Evolutionary conservation across 1,284 basidiomycete genomes (phyloP), one percentile per base, ranked within the genome.

Genomic region (Cutaneotrichosporon cavernicola): DNA sequence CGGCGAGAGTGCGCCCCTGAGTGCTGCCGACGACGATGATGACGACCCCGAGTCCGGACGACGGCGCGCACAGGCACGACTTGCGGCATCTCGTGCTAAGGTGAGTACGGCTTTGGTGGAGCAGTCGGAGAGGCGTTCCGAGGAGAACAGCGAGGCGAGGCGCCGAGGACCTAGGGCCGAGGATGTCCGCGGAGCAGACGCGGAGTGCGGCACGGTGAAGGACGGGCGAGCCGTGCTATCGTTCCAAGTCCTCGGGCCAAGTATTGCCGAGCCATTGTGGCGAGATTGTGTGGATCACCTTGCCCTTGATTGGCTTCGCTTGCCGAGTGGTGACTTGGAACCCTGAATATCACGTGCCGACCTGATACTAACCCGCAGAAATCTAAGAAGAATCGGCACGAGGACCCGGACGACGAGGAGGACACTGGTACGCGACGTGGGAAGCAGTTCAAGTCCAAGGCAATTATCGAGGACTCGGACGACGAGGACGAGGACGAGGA

Each of bases 401-500:
- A 72, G 65, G 69, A 73, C 62, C 73, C 73, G 4, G 75, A 76
- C 65, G 75, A 72, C 38, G 75, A 75, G 21, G 70, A 62, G 22
- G 71, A 62, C 14, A 67, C 47, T 9, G 72, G 68, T n/a, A 64
- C 68, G n/a, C 71, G 73, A 63, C 65, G 70, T 61, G 76, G 74
- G 8, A 75, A 76, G 63, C 69, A 73, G 67, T 76, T 71, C 66
- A 80, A 80, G 72, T 79, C 77, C 22, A 80, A 80, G 68, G 78
- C 73, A 4, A 71, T 70, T 63, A 80, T 80, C 55, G 72, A 72
- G 59, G 75, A 77, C 64, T 77, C 75, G 14, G 74, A 76, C 58
- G 75, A 76, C 18, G 74, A 74, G 14, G 40, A 40, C 5, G 56
- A 56, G 13, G 51, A 32, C 31, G 59, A 31, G 11, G 30, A 32